A percentile compares a stretch with the other conserved stretches of the same genome.
Evolutionary conservation across 345 rosid genomes (phyloP).

Genomic region (Zanthoxylum bungeanum): DNA sequence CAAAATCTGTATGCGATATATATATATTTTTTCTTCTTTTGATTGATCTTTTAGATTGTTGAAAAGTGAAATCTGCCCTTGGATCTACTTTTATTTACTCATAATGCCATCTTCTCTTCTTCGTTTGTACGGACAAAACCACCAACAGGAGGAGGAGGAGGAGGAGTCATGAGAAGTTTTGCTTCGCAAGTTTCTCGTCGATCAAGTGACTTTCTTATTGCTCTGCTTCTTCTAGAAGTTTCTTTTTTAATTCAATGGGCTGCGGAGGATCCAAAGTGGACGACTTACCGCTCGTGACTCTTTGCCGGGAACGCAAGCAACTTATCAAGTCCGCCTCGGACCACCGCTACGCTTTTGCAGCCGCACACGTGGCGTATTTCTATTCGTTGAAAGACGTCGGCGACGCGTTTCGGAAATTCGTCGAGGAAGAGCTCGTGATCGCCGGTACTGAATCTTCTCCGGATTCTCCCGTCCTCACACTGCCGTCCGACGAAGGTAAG

Average conservation of each 20-base stretch:
- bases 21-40: background rate
- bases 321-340: slow-evolving; percentile 65
- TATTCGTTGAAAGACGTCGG: slow-evolving; percentile 72
- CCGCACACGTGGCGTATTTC: slow-evolving; percentile 79
- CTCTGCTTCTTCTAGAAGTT: background rate
- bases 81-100: slow-evolving; percentile 11
- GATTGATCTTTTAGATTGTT: background rate
- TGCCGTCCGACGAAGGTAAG: slow-evolving; percentile 75
- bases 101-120: slow-evolving; percentile 24
- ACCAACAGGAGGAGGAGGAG: background rate
- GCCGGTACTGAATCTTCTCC: slow-evolving; percentile 35
- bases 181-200: background rate
- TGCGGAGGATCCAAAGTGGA: slow-evolving; percentile 92
- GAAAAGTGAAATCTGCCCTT: slow-evolving; percentile 6
- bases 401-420: slow-evolving; percentile 69
- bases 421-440: slow-evolving; percentile 72
- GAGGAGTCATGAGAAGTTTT: slow-evolving; percentile 20
- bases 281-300: slow-evolving; percentile 63
- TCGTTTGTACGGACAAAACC: slow-evolving; percentile 5
- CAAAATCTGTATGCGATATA: too few species aligned
- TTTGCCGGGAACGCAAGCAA: slow-evolving; percentile 76
- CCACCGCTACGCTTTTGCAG: slow-evolving; percentile 76
- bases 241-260: slow-evolving; percentile 48
- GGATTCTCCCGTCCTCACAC: slow-evolving; percentile 71
- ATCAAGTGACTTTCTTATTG: background rate